Conservation (phyloP, 2,329 filamentous ascomycete species). For the Pseudogymnoascus sp. region DNA sequence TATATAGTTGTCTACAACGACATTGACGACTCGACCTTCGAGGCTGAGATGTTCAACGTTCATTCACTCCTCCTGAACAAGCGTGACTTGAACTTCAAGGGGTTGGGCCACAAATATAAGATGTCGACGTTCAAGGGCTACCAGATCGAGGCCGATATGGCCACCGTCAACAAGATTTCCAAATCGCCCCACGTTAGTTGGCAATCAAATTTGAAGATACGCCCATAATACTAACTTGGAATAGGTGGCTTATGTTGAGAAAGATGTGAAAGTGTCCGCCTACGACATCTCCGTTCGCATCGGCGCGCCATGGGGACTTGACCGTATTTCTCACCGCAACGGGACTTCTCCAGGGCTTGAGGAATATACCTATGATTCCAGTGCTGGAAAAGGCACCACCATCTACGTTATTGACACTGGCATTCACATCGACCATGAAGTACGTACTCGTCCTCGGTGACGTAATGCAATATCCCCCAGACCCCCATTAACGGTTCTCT, state of each 20-base stretch:
- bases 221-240: not conserved
- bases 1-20: constrained; percentile 60
- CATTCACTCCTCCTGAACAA: constrained; percentile 44
- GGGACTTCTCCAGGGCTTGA: constrained; percentile 14
- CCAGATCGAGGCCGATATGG: constrained; percentile 21
- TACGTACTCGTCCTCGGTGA: constrained; percentile 6
- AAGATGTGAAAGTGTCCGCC: constrained; percentile 42
- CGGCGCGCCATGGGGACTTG: constrained; percentile 39
- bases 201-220: not conserved
- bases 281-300: constrained; percentile 42
- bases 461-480: not conserved
- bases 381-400: constrained; percentile 21
- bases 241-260: constrained; percentile 48
- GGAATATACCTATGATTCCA: constrained; percentile 27
- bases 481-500: not conserved
- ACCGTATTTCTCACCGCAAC: constrained; percentile 25
- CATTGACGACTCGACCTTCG: constrained; percentile 38
- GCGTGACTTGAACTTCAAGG: constrained; percentile 39
- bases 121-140: constrained; percentile 24
- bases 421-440: constrained; percentile 26
- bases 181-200: constrained; percentile 23
- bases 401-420: constrained; percentile 29
- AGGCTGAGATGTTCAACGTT: constrained; percentile 43
- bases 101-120: constrained; percentile 23
- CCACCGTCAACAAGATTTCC: constrained; percentile 24